phyloP scores from a whole-genome alignment of 192 early-diverging fungal genomes.

The Spizellomyces sp. region DNA sequence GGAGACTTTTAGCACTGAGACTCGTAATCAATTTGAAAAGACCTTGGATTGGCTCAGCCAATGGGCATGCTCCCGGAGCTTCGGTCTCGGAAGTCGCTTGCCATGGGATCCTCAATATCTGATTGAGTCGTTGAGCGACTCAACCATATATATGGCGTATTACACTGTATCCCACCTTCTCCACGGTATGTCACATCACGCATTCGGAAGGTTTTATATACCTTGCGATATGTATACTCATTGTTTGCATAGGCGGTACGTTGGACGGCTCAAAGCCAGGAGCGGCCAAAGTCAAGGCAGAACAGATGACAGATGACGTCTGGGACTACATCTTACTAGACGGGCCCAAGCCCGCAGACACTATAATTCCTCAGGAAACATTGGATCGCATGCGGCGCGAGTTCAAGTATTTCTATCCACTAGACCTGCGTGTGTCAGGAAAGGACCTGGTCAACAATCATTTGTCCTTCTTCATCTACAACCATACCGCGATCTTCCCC shows the following conservation, averaged over 20 bases:
- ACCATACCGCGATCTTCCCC: conserved; percentile 95
- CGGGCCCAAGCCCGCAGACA: conserved; percentile 58
- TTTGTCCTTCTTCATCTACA: conserved; percentile 95
- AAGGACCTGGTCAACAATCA: conserved; percentile 99
- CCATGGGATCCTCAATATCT: conserved; percentile 93
- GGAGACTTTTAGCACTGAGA: conserved; percentile 81
- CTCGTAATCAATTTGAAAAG: conserved; percentile 81
- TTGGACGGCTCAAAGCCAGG: conserved; percentile 82
- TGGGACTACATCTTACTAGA: conserved; percentile 91
- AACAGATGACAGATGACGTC: conserved; percentile 88
- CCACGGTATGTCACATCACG: conserved; percentile 52
- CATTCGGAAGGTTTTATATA: not conserved
- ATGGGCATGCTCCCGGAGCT: conserved; percentile 96
- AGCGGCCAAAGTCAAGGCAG: conserved; percentile 71
- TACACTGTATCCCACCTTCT: conserved; percentile 95
- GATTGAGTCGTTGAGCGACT: conserved; percentile 96
- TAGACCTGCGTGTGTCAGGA: conserved; percentile 94
- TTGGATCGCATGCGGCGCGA: conserved; percentile 82
- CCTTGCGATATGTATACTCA: no score
- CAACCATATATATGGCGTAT: conserved; percentile 99
- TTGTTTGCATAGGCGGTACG: conserved; percentile 50
- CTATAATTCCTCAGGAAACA: conserved; percentile 63
- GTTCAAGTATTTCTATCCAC: conserved; percentile 96
- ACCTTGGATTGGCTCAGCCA: conserved; percentile 91
- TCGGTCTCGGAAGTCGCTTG: conserved; percentile 88